Evolutionary conservation across 768 basidiomycete species (phyloP), one percentile per base, ranked within the genome.

Genomic region (Podaxis pistillaris): DNA sequence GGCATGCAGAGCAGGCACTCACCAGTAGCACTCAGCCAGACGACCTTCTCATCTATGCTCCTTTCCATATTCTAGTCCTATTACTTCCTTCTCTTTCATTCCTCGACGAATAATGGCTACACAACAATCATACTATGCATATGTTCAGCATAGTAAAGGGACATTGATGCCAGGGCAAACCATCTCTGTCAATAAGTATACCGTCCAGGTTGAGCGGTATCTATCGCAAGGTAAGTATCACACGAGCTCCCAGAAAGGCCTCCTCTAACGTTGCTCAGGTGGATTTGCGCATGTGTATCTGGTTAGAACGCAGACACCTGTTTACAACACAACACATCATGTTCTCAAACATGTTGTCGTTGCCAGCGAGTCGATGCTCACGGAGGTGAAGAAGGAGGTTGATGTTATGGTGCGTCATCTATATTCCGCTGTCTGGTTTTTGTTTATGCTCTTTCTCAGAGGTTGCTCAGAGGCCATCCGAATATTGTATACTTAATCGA

Each of bases 251-350:
- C 57, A 44, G 44, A 36, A 50, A 13, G 38, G 53, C 40, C 30
- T 64, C 59, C 54, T 69, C 62, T 63, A 71, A 63, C 52, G 50
- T 52, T 59, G 52, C 38, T 19, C 70, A 97, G 95, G 97, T 76
- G 97, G 97, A 17, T 99, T 97, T 74, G 96, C 97, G 6, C 93
- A 98, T 78, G 96, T 99, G 44, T 99, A 99, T 76, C 87, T 99
- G 64, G 96, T 98, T 54, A 81, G 87, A 63, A 95, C 96, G 4
- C 82, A 89, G 15, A 81, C 85, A 37, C 93, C 94, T 3, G 90
- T 99, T 50, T 90, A 90, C 73, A 93, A 91, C 69, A 95, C 93
- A 36, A 94, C 91, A 22, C 91, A 90, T 68, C 97, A 99, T 82
- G 97, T 98, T 68, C 86, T 99, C 66, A 99, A 99, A 76, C 87